Conservation (phyloP, 1,139 yeast genomes). For the Diutina ranongensis region DNA sequence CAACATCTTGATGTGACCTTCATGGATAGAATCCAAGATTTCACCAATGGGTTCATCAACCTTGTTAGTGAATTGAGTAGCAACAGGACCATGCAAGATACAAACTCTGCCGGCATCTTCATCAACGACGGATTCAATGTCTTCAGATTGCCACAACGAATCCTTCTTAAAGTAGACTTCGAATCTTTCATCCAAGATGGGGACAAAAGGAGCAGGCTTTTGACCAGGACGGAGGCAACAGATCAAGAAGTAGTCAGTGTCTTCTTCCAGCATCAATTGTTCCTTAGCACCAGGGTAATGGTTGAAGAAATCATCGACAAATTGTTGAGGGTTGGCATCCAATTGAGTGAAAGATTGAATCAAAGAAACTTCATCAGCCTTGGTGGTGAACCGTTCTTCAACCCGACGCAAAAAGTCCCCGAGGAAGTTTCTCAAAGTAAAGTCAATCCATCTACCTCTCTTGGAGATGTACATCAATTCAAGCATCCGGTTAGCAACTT, state of each 20-base stretch:
- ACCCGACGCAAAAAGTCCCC: slow-evolving; percentile 86
- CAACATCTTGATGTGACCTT: slow-evolving; percentile 72
- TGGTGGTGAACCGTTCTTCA: slow-evolving; percentile 84
- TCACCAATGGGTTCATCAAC: slow-evolving; percentile 90
- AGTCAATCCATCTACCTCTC: slow-evolving; percentile 81
- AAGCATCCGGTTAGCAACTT: slow-evolving; percentile 78
- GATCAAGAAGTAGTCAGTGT: slow-evolving; percentile 82
- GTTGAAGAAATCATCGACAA: slow-evolving; percentile 47
- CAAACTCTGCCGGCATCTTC: slow-evolving; percentile 97
- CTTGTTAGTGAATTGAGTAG: slow-evolving; percentile 81
- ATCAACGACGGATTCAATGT: slow-evolving; percentile 88
- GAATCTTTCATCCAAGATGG: slow-evolving; percentile 86
- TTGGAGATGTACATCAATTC: slow-evolving; percentile 81
- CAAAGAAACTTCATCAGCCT: slow-evolving; percentile 43
- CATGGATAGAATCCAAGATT: slow-evolving; percentile 78
- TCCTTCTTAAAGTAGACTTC: slow-evolving; percentile 97
- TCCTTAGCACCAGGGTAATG: slow-evolving; percentile 63
- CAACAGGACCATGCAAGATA: slow-evolving; percentile 97
- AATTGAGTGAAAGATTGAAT: slow-evolving; percentile 65
- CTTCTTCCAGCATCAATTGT: slow-evolving; percentile 91
- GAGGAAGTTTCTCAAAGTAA: slow-evolving; percentile 71
- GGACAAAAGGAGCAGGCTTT: slow-evolving; percentile 97
- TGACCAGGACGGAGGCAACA: slow-evolving; percentile 76
- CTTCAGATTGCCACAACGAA: slow-evolving; percentile 98
- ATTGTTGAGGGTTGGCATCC: slow-evolving; percentile 46